Evolutionary conservation across 352 stramenopile species (phyloP), one percentile per base, ranked within the genome.

Genomic region (Phytophthora chlamydospora): DNA sequence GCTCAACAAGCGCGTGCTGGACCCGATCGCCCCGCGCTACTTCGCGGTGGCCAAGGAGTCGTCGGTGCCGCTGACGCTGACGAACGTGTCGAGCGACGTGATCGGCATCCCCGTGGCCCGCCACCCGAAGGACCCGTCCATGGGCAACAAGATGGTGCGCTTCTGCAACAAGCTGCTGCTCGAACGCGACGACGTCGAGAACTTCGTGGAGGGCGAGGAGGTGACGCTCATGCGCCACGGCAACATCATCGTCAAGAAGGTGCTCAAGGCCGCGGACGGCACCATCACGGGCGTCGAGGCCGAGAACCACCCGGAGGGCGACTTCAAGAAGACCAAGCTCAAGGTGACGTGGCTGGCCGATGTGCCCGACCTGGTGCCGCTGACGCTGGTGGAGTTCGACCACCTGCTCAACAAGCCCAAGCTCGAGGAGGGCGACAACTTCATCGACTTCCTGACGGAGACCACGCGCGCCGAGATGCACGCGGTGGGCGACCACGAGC

Each of bases 321-420:
- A 98, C 66, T 90, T 99, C 38, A 96, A 98, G 72, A 93, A 99
- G 69, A 98, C 89, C 34, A 98, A 97, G 79, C 78, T 98, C 49
- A 98, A 98, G 74, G 71, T 99, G 27, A 98, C 90, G 41, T 99
- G 97, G 97, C 85, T 99, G 47, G 90, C 93, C 8, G 82, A 97
- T 55, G 83, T 93, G 44, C 76, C 86, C 16, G 90, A 98, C 48
- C 76, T 97, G 17, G 89, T 97, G 47, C 85, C 89, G 27, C 84
- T 96, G 12, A 84, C 86, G 62, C 76, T 99, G 7, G 93, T 98
- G 38, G 98, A 99, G 80, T 99, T 99, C 72, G 98, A 99, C 72
- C 96, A 99, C 76, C 76, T 99, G 45, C 93, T 99, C 13, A 98
- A 90, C 32, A 99, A 99, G 84, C 88, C 97, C 32, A 99, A 99